Base-by-base conservation (phyloP, 768 basidiomycete species). In the Tricholoma bakamatsutake region DNA sequence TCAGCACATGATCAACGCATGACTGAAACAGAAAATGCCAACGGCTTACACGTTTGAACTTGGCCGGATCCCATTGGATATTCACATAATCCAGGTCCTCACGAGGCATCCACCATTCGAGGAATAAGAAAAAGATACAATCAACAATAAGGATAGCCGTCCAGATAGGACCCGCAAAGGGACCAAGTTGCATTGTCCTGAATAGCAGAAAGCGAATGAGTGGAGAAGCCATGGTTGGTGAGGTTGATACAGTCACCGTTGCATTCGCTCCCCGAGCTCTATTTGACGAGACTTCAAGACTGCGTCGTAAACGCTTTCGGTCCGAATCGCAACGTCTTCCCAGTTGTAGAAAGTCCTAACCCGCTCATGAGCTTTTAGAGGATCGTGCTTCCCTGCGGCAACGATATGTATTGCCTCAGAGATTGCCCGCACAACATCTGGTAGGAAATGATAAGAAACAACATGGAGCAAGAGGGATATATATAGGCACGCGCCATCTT, bases 261-360 rank as follows among this genome's bases (percentile, higher is more conserved):
- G 70, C 59, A 98, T 81, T 3, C 96, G 76, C 49, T 88, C 84
- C 76, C 81, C 82, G n/a, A 95, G 72, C n/a, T 85, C 85, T 53
- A 81, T 80, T 34, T 83, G 81, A 11, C 77, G 75, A 0, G 81
- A 78, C 2, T 69, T 71, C 60, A 93, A 67, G 8, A 90, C 90
- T 2, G 79, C 70, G 3, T 78, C 71, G 66, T 98, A 98, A 0
- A 98, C 95, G 0, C 66, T 69, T 67, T 97, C 94, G 0, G 93
- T 96, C 10, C 94, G 81, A 35, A 74, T 76, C 0, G 94, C 79
- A 21, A 98, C 84, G 11, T 86, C 77, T 2, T 69, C 72, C 97
- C 97, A 99, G 52, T 85, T 81, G 71, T 99, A 99, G 68, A 99
- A 93, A 2, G 71, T 78, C 62, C 80, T 83, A 50, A 98, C 79